Evolutionary conservation across 208 protist species (phyloP).

Genomic region (Acanthamoeba triangularis): DNA sequence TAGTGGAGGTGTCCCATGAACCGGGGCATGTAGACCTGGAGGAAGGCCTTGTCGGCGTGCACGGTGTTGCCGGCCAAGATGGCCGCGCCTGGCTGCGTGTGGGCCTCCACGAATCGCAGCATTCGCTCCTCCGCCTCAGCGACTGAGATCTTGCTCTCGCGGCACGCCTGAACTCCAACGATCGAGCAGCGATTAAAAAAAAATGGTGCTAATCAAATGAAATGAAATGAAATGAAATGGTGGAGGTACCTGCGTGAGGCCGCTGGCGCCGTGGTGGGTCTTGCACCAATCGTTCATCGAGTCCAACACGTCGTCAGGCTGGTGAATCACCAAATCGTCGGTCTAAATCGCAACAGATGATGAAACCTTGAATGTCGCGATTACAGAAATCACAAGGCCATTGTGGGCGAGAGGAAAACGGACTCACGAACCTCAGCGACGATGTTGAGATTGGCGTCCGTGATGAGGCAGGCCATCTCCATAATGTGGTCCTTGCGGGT

Average conservation of each 20-base stretch:
- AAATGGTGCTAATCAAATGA: background rate
- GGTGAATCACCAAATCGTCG: constrained; percentile 80
- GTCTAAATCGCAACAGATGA: background rate
- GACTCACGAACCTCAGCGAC: constrained; percentile 70
- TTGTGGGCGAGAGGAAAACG: background rate
- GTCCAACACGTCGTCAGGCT: constrained; percentile 80
- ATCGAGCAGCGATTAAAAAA: background rate
- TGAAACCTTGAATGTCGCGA: background rate
- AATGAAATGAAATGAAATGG: background rate
- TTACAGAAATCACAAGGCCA: background rate
- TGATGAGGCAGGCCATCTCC: constrained; percentile 88
- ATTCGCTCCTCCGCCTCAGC: constrained; percentile 83
- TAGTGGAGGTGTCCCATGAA: constrained; percentile 87
- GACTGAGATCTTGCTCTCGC: constrained; percentile 79
- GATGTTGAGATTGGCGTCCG: constrained; percentile 85
- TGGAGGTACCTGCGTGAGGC: constrained; percentile 54
- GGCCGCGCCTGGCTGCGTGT: constrained; percentile 40
- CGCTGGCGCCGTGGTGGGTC: constrained; percentile 85
- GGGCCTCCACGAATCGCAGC: constrained; percentile 82
- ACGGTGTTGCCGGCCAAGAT: constrained; percentile 87
- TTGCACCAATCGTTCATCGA: constrained; percentile 90
- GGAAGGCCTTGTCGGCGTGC: constrained; percentile 86
- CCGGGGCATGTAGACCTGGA: constrained; percentile 82
- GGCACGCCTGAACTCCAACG: constrained; percentile 77
- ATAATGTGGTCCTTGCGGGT: constrained; percentile 83